phyloP scores from a whole-genome alignment of 345 rosid species.

The Citropsis articulata region DNA sequence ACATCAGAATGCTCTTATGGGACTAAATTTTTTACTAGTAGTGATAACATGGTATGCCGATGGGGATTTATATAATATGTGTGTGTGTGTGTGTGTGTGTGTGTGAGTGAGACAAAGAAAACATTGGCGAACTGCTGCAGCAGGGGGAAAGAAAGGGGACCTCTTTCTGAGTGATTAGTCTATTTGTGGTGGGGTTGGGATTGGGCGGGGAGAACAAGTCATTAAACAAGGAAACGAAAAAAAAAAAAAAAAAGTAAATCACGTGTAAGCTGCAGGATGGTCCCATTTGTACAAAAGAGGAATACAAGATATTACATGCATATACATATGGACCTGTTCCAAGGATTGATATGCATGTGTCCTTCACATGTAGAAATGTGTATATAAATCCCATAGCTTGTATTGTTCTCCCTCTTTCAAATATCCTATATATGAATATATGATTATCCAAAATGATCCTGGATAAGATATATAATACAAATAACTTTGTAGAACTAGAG shows the following conservation, averaged over 20 bases:
- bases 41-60: no score
- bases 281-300: conserved; percentile 11
- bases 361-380: no score
- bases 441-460: not conserved
- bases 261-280: conserved; percentile 29
- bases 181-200: conserved; percentile 37
- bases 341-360: no score
- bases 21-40: not conserved
- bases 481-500: not conserved
- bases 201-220: conserved; percentile 11
- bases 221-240: conserved; percentile 26
- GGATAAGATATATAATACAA: no score
- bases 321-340: not conserved
- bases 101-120: not conserved
- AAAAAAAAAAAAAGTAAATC: conserved; percentile 17
- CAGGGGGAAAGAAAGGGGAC: not conserved
- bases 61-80: no score
- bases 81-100: no score
- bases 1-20: not conserved
- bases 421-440: not conserved
- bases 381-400: not conserved
- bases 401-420: not conserved
- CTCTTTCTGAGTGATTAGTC: conserved; percentile 28
- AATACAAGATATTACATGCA: not conserved
- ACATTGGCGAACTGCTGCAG: not conserved